phyloP scores from a whole-genome alignment of 2,329 filamentous ascomycete species.

The Shiraia sp. region DNA sequence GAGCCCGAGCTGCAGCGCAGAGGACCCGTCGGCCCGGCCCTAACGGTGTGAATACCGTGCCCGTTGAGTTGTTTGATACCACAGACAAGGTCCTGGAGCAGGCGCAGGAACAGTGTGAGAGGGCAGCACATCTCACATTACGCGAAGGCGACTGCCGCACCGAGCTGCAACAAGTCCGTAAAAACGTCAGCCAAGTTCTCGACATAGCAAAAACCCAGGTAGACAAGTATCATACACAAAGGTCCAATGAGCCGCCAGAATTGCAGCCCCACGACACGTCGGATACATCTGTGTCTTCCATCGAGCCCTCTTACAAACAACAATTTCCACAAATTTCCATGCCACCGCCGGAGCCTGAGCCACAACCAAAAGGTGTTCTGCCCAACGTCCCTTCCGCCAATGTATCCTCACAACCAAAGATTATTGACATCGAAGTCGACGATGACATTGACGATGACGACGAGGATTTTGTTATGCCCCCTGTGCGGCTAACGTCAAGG shows the following conservation, averaged over 20 bases:
- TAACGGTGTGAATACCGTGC: constrained; percentile 14
- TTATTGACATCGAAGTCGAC: constrained; percentile 42
- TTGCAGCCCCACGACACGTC: constrained; percentile 19
- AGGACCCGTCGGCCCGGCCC: constrained; percentile 12
- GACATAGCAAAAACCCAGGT: constrained; percentile 57
- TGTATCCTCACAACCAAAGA: constrained; percentile 16
- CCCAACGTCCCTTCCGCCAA: constrained; percentile 5
- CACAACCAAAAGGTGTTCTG: constrained; percentile 9
- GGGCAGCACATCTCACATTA: constrained; percentile 86
- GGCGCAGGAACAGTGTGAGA: constrained; percentile 81
- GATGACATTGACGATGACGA: constrained; percentile 41
- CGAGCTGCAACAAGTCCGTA: constrained; percentile 72
- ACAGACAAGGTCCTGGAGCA: constrained; percentile 79
- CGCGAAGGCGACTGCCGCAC: constrained; percentile 81
- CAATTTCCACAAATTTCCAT: constrained; percentile 17
- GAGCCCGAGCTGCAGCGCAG: constrained; percentile 25
- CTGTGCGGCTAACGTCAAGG: constrained; percentile 42
- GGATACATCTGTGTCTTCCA: constrained; percentile 18
- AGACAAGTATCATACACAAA: constrained; percentile 25
- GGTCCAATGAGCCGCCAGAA: constrained; percentile 13
- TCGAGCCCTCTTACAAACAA: constrained; percentile 17
- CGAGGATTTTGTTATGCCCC: constrained; percentile 40
- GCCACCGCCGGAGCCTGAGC: constrained; percentile 7
- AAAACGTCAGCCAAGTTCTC: constrained; percentile 66
- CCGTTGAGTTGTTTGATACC: constrained; percentile 56